Base-by-base conservation (phyloP, 176 grass and related monocot species). In the Musa schizocarpa region DNA sequence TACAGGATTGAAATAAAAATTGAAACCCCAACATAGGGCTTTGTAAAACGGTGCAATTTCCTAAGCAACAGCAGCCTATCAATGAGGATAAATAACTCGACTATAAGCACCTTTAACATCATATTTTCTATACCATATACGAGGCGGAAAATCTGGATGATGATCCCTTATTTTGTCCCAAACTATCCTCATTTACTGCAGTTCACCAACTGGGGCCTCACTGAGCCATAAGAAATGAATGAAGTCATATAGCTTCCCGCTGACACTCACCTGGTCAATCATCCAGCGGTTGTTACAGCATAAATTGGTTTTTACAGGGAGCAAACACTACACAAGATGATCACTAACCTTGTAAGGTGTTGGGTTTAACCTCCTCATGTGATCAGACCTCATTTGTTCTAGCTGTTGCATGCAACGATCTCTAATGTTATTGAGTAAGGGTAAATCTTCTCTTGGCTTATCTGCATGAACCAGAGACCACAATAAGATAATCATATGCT, bases 321-420 rank as follows among this genome's bases (percentile, higher is more conserved):
- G 11, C 9, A 14, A 7, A 27, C 17, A 62, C 17, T 9, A 19
- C 11, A 34, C 20, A 21, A 13, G 66, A 65, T 14, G 16, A 21
- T 21, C 11, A 17, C 54, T 1, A 81, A 99, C 95, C 90, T 99
- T 99, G 84, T 94, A 99, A 64, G 95, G 95, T 68, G 95, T 99
- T 2, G 95, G 95, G 24, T 99, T 99, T 76, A 99, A 78, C 70
- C 95, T 91, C 54, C 95, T 80, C 82, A 87, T 94, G 81, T 99
- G 95, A 83, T 99, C 95, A 49, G 88, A 76, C 0, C 90, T 82
- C 70, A 99, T 86, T 74, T 91, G 86, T 63, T 89, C 88, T 50
- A 99, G 85, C 82, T 94, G 90, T 62, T 99, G 83, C 83, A 91
- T 92, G 85, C 95, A 99, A 70, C 82, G 90, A 66, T 56, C 79